Percentiles rank a stretch among this genome's conserved stretches.
Evolutionary conservation across 192 early-diverging fungal genomes (phyloP).

Genomic region (Backusella macrospora): DNA sequence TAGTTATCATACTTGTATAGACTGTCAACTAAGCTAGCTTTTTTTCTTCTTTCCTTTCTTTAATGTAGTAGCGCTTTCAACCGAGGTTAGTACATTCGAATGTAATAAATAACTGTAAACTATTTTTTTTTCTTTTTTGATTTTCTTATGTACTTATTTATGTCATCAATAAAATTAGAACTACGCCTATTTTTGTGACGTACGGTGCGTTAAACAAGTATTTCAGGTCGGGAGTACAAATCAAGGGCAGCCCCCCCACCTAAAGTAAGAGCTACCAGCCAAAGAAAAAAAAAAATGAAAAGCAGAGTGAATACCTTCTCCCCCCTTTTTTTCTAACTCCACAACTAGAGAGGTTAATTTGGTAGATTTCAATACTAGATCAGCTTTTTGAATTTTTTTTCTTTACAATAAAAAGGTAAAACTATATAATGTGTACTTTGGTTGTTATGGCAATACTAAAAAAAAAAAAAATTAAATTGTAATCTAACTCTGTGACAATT

Average conservation of each 20-base stretch:
- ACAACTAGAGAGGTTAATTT: constrained; percentile 13
- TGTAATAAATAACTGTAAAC: too few relatives aligned
- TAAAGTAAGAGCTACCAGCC: background rate
- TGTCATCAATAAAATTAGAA: too few relatives aligned
- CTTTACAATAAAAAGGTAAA: constrained; percentile 18
- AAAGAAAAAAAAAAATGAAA: background rate
- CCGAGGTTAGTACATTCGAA: too few relatives aligned
- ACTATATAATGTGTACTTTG: background rate
- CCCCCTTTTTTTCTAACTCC: background rate
- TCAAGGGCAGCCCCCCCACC: background rate
- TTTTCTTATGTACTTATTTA: too few relatives aligned
- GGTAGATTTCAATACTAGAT: constrained; percentile 11
- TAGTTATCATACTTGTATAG: too few relatives aligned
- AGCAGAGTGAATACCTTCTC: background rate
- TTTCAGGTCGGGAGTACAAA: background rate
- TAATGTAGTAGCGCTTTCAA: too few relatives aligned
- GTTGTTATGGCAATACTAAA: background rate
- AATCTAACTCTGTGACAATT: background rate
- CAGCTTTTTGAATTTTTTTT: constrained; percentile 18
- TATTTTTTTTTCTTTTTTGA: too few relatives aligned
- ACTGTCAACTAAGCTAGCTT: too few relatives aligned
- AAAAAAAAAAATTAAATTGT: background rate
- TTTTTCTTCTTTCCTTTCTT: too few relatives aligned
- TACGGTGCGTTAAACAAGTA: too few relatives aligned
- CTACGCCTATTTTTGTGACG: too few relatives aligned